Percentiles rank a stretch among this genome's conserved stretches.
Evolutionary conservation across 2,329 filamentous ascomycete species (phyloP).

Genomic region (Cercospora zeina): DNA sequence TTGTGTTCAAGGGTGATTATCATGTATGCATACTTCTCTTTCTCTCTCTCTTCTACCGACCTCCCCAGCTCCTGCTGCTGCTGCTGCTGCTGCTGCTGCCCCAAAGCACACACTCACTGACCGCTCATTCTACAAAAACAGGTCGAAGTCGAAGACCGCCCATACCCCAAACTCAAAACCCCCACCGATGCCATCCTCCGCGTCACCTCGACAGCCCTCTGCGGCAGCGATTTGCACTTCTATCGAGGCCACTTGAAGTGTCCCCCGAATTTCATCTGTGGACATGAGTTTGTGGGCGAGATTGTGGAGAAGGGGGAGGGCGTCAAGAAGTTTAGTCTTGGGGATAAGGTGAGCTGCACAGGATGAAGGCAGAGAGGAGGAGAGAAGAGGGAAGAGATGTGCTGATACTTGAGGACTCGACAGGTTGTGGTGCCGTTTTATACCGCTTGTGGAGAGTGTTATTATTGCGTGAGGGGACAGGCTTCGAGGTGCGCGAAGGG

Average conservation of each 20-base stretch:
- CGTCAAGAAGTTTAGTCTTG: constrained; percentile 68
- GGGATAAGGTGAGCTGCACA: constrained; percentile 55
- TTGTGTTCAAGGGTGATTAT: constrained; percentile 78
- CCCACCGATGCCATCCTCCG: constrained; percentile 78
- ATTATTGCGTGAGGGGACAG: constrained; percentile 76
- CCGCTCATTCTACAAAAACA: constrained; percentile 6
- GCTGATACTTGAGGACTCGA: neutral
- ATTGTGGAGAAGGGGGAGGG: constrained; percentile 66
- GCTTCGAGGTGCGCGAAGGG: constrained; percentile 73
- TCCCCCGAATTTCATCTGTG: constrained; percentile 62
- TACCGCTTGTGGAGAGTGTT: constrained; percentile 73
- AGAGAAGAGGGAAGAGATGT: neutral
- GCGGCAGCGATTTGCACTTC: constrained; percentile 84
- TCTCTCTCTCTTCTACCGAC: too few species aligned
- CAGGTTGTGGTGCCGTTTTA: constrained; percentile 83
- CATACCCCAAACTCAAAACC: constrained; percentile 71
- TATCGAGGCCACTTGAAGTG: constrained; percentile 79
- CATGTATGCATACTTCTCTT: constrained; percentile 46
- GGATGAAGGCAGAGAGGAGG: neutral
- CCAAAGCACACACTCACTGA: neutral
- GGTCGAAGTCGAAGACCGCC: constrained; percentile 73
- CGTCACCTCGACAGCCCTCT: constrained; percentile 79
- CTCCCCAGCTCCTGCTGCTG: too few species aligned
- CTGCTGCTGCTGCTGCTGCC: too few species aligned
- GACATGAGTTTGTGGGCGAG: constrained; percentile 82